Conservation (phyloP, 1,139 yeast species). For the Scheffersomyces titani region DNA sequence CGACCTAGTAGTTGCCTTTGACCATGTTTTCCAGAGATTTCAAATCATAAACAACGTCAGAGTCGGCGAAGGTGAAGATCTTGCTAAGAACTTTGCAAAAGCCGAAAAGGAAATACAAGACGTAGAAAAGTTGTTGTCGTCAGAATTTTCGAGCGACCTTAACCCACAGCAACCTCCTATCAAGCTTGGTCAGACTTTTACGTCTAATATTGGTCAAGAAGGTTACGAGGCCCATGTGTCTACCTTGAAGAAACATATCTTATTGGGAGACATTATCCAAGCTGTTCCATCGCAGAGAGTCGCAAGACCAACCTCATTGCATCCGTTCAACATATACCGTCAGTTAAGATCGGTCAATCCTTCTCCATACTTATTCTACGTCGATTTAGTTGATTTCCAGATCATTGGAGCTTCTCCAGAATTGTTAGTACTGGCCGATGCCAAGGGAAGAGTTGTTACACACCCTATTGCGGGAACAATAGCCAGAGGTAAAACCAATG, state of each 20-base stretch:
- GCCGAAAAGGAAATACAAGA: constrained; percentile 60
- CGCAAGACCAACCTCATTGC: constrained; percentile 90
- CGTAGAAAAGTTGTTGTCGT: constrained; percentile 53
- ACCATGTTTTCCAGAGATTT: constrained; percentile 89
- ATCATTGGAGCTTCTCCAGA: constrained; percentile 98
- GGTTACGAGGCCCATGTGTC: constrained; percentile 87
- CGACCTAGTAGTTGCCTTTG: constrained; percentile 88
- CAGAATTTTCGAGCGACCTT: constrained; percentile 32
- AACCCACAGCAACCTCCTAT: constrained; percentile 70
- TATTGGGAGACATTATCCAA: constrained; percentile 91
- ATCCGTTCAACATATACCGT: constrained; percentile 94
- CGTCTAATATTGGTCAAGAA: constrained; percentile 87
- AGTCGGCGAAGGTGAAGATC: constrained; percentile 38
- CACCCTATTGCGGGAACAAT: constrained; percentile 99
- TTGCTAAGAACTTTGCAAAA: constrained; percentile 51
- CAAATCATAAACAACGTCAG: constrained; percentile 83
- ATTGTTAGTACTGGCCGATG: constrained; percentile 78
- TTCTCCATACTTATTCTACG: constrained; percentile 92
- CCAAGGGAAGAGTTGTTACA: constrained; percentile 72
- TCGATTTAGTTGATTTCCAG: constrained; percentile 89
- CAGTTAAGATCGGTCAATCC: constrained; percentile 96
- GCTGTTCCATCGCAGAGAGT: constrained; percentile 98
- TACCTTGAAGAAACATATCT: constrained; percentile 74
- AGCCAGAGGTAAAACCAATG: constrained; percentile 82
- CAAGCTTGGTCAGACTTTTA: constrained; percentile 61